phyloP scores from a whole-genome alignment of 2,329 filamentous ascomycete genomes.

The Aspergillus pseudoglaucus region DNA sequence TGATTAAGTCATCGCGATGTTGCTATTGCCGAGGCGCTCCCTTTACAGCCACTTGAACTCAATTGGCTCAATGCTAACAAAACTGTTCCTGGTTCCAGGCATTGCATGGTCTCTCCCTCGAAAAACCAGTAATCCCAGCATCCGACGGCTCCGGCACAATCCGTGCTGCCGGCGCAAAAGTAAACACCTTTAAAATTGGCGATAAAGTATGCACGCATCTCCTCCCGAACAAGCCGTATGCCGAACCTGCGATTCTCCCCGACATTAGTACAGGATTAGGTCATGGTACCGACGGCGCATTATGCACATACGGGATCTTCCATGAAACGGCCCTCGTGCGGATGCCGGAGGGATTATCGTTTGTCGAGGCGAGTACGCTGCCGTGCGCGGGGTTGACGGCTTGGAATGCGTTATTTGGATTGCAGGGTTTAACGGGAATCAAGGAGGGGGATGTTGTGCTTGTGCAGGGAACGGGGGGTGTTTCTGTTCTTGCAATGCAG shows the following conservation, averaged over 20 bases:
- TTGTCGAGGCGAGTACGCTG: slow-evolving; percentile 42
- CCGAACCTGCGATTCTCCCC: slow-evolving; percentile 33
- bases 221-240: slow-evolving; percentile 41
- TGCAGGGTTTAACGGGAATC: slow-evolving; percentile 30
- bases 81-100: not conserved
- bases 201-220: slow-evolving; percentile 50
- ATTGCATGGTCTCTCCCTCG: not conserved
- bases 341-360: slow-evolving; percentile 42
- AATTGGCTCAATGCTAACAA: too few species aligned
- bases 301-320: slow-evolving; percentile 44
- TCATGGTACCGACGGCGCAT: slow-evolving; percentile 41
- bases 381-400: slow-evolving; percentile 43
- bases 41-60: slow-evolving; percentile 29
- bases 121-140: slow-evolving; percentile 36
- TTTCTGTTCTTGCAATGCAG: slow-evolving; percentile 47
- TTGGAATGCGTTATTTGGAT: slow-evolving; percentile 50
- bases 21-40: slow-evolving; percentile 22
- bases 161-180: slow-evolving; percentile 43
- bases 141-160: slow-evolving; percentile 39
- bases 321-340: slow-evolving; percentile 44
- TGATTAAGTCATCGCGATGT: slow-evolving; percentile 39
- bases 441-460: slow-evolving; percentile 41
- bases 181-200: slow-evolving; percentile 46
- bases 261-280: slow-evolving; percentile 40
- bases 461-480: slow-evolving; percentile 50